phyloP scores from a whole-genome alignment of 495 filamentous ascomycete genomes.

The Annulohypoxylon stygium region DNA sequence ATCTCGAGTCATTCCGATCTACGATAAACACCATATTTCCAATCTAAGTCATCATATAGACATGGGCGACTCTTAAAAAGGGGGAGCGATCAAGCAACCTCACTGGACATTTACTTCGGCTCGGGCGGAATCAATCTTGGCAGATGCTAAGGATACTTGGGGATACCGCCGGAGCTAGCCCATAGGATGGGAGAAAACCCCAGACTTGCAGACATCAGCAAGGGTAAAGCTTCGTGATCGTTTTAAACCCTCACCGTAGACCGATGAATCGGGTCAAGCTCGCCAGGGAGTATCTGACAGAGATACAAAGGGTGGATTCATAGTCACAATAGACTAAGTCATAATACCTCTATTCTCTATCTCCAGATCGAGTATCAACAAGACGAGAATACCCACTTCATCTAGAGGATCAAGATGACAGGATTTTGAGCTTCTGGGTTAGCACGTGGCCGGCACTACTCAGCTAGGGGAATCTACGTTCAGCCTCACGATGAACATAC shows the following conservation, averaged over 20 bases:
- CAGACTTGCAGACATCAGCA: constrained; percentile 1
- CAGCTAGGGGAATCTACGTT: constrained; percentile 7
- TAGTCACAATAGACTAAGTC: constrained; percentile 1
- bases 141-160: constrained; percentile 4
- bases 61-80: constrained; percentile 1
- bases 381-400: not conserved
- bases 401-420: constrained; percentile 3
- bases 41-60: not conserved
- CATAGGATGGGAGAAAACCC: not conserved
- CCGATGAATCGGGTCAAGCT: not conserved
- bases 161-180: not conserved
- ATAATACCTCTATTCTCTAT: not conserved
- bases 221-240: constrained; percentile 5
- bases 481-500: constrained; percentile 19
- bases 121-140: not conserved
- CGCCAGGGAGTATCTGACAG: not conserved
- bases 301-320: not conserved
- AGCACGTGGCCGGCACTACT: constrained; percentile 10
- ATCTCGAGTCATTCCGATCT: constrained; percentile 15
- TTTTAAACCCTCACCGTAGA: not conserved
- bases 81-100: not conserved
- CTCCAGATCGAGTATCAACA: not conserved
- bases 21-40: not conserved
- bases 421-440: constrained; percentile 9
- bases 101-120: not conserved